Evolutionary conservation across 2,329 filamentous ascomycete genomes (phyloP).

Genomic region (Nannizziopsis arthrosporioides): DNA sequence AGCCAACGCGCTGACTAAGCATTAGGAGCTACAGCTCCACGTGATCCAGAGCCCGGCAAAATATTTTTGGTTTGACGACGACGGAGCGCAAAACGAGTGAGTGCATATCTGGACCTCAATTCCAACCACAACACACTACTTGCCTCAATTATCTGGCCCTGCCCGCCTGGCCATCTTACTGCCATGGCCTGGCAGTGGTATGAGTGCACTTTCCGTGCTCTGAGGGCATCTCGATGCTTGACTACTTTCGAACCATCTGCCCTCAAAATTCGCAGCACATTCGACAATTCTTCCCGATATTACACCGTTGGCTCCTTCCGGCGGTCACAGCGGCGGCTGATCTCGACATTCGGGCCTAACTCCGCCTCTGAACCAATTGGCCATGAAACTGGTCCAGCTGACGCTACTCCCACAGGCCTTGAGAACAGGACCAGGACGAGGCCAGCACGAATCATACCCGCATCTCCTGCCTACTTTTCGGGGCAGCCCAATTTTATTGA

Average conservation of each 20-base stretch:
- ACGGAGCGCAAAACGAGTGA: not conserved
- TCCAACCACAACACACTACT: not conserved
- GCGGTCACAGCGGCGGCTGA: conserved; percentile 14
- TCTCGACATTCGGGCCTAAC: conserved; percentile 18
- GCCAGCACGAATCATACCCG: conserved; percentile 64
- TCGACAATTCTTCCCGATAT: conserved; percentile 16
- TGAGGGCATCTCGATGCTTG: conserved; percentile 24
- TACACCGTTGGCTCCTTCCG: conserved; percentile 12
- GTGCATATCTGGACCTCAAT: not conserved
- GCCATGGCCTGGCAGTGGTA: conserved; percentile 31
- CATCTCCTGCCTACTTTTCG: conserved; percentile 90
- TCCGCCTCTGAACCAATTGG: conserved; percentile 22
- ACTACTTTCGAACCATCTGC: conserved; percentile 32
- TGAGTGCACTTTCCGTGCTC: conserved; percentile 26
- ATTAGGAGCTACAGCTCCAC: not conserved
- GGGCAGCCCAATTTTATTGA: conserved; percentile 78
- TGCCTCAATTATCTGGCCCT: not conserved
- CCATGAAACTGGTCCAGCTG: conserved; percentile 11
- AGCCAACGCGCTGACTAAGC: conserved; percentile 2
- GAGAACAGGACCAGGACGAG: conserved; percentile 20
- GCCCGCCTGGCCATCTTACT: not conserved
- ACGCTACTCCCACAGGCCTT: conserved; percentile 29
- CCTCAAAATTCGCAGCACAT: conserved; percentile 27
- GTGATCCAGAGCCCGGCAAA: conserved; percentile 10
- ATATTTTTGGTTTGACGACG: conserved; percentile 2